These are phyloP conservation scores for Scheffersomyces quercinus DNA, from an alignment of 1,139 yeast species.

Conservation along the genomic window DNA sequence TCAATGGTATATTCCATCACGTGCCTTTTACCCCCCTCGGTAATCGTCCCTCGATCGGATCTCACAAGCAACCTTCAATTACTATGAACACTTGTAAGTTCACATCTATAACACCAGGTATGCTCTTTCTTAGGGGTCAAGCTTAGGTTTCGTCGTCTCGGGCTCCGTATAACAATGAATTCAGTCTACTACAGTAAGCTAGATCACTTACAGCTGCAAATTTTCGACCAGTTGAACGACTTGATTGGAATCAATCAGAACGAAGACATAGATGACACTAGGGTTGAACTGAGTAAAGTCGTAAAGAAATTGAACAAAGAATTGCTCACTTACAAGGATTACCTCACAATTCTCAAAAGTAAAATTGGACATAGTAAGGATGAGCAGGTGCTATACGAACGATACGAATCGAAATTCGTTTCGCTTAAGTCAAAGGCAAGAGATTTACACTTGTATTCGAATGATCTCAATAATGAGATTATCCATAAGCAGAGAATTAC, in stretches of 20 bases:
- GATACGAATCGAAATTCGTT: conserved; percentile 14
- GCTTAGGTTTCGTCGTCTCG: too few species aligned
- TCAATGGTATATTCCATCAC: too few species aligned
- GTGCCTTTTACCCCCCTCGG: too few species aligned
- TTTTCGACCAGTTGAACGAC: conserved; percentile 10
- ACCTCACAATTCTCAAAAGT: conserved; percentile 4
- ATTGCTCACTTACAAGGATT: conserved; percentile 10
- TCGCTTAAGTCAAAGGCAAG: conserved; percentile 16
- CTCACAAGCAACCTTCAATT: too few species aligned
- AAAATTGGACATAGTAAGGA: conserved; percentile 4
- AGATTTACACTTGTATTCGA: conserved; percentile 17
- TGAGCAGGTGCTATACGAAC: conserved; percentile 7
- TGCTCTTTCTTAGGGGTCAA: too few species aligned
- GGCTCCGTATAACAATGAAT: too few species aligned
- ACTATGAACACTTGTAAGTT: too few species aligned
- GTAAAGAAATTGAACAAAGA: conserved; percentile 9
- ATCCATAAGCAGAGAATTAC: conserved; percentile 17
- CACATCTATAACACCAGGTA: too few species aligned
- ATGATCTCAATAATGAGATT: conserved; percentile 11
- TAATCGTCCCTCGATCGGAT: too few species aligned
- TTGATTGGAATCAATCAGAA: conserved; percentile 8
- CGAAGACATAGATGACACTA: conserved; percentile 6
- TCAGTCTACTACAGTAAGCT: conserved; percentile 4
- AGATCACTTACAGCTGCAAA: conserved; percentile 9
- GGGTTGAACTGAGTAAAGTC: conserved; percentile 7